Base-by-base conservation (phyloP, 169 alveolate genomes). In the Plasmodium malariae region DNA sequence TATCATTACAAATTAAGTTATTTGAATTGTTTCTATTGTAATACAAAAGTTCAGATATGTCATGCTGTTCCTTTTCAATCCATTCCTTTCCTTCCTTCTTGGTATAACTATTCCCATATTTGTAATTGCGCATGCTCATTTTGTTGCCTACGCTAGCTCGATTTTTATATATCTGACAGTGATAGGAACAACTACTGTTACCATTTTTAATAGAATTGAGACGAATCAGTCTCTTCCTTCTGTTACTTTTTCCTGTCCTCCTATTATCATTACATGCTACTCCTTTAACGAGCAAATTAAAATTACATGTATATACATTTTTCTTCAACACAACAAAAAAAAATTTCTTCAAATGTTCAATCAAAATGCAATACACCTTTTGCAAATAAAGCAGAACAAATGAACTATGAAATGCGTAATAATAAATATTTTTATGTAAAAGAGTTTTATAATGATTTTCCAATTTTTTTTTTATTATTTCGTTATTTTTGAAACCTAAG, bases 381-480 rank as follows among this genome's bases (percentile, higher is more conserved):
- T 83, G 68, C 12, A 83, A 28, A 28, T 68, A 59, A 54, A 65
- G 32, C 7, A 67, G n/a, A 67, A 83, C 85, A 37, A 48, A 49
- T 11, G 62, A 49, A 83, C 67, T 67, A 59, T 83, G 91, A 30
- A 83, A 21, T 3, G 85, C 91, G 37, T 83, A 83, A 32, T 83
- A 83, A 28, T 83, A 83, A 34, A 70, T 45, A 83, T 83, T 83
- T 65, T 83, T 83, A 21, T 28, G 68, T 14, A 60, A 70, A 68
- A 83, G 12, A 51, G 14, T 43, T 59, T 34, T 24, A 83, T 65
- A 83, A 14, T 12, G 34, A 14, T 34, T 9, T 26, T 76, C 54
- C 12, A 76, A 21, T 54, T n/a, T 48, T 36, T 34, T 17, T 54
- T 17, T 26, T 24, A 21, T 43, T 21, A 11, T 7, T n/a, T 17